These are phyloP conservation scores for Suhomyces choctaworum DNA, from an alignment of 1,139 yeast species.

Conservation along the genomic window DNA sequence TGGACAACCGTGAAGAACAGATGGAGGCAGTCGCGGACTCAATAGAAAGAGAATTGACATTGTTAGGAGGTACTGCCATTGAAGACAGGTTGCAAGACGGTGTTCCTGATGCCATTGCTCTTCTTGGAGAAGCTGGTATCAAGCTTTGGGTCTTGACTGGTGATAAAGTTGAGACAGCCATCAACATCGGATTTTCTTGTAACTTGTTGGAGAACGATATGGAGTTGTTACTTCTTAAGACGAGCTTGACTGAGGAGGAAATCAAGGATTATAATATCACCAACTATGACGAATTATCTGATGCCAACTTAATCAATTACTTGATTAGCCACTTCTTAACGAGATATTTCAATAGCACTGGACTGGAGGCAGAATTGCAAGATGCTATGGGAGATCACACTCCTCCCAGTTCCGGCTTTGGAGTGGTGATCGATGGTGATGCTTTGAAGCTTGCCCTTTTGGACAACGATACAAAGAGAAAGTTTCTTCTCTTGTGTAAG, in stretches of 20 bases:
- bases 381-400: conserved; percentile 69
- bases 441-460: conserved; percentile 74
- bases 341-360: conserved; percentile 63
- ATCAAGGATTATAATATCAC: conserved; percentile 31
- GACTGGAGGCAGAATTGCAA: conserved; percentile 57
- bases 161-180: conserved; percentile 54
- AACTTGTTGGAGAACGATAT: conserved; percentile 50
- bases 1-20: conserved; percentile 43
- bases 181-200: conserved; percentile 53
- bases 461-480: conserved; percentile 56
- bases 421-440: conserved; percentile 90
- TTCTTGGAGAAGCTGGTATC: conserved; percentile 49
- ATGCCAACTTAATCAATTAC: conserved; percentile 45
- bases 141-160: conserved; percentile 55
- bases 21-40: conserved; percentile 52
- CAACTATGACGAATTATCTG: conserved; percentile 30
- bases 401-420: conserved; percentile 76
- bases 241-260: conserved; percentile 34
- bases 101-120: conserved; percentile 49
- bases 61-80: conserved; percentile 54
- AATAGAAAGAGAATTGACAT: conserved; percentile 44
- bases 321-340: conserved; percentile 61
- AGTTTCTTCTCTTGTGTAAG: conserved; percentile 83
- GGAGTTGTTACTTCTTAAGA: conserved; percentile 45
- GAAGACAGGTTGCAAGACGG: conserved; percentile 54